Base-by-base conservation (phyloP, 2,329 filamentous ascomycete genomes). In the Aspergillus texensis region DNA sequence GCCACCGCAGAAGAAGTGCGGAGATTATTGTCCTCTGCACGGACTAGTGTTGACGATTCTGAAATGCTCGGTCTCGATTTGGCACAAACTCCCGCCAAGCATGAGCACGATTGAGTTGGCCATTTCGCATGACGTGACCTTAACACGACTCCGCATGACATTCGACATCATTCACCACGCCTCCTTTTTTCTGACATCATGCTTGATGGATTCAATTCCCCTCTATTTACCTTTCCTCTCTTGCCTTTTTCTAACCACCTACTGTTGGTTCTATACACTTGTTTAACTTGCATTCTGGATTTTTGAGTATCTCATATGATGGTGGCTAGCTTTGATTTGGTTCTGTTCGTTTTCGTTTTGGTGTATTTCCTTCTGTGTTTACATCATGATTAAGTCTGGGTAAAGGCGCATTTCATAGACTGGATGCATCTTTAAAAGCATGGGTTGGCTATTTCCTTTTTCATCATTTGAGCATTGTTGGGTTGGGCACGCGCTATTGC, bases 361-460 rank as follows among this genome's bases (percentile, higher is more conserved):
- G 54, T 41, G 53, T 50, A 68, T 57, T 58, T 60, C 41, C 48
- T 58, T 64, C 60, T 63, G 48, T 61, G 45, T 64, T 70, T 70
- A 70, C 64, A 69, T 64, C 65, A 70, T 70, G 70, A 70, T 62
- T 61, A 68, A 72, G 65, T 68, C 56, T 63, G 57, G 73, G 67
- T 58, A 58, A 64, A 64, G 75, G 75, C 74, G 75, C 74, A 75
- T 68, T 68, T 73, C 64, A 76, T 76, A 77, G 74, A 77, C 62
- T 71, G 71, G 71, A 73, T 75, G 74, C 73, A 76, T 76, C 57
- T 74, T 69, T 70, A 68, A 71, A 72, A 71, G 71, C 69, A 72
- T 73, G 65, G 69, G 68, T 65, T 57, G 63, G 66, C 24, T 65
- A 64, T 64, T 61, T 66, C 55, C 50, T 65, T 62, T 63, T 61